Evolutionary conservation across 176 grass and related monocot species (phyloP).

Genomic region (Puya raimondii): DNA sequence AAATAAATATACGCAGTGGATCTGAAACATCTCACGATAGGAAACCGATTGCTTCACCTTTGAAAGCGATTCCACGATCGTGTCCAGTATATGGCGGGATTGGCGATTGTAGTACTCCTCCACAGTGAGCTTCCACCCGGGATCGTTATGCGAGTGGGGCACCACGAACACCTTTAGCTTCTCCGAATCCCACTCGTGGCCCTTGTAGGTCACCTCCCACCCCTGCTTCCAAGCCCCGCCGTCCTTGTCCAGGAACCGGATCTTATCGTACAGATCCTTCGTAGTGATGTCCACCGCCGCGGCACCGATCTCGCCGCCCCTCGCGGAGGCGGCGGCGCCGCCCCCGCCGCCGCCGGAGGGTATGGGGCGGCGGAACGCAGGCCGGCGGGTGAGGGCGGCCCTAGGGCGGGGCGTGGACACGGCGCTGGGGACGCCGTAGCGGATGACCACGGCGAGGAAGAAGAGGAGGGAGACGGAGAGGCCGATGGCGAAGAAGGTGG

Average conservation of each 20-base stretch:
- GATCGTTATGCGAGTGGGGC: constrained; percentile 96
- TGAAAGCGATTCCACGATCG: constrained; percentile 76
- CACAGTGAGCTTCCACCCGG: constrained; percentile 81
- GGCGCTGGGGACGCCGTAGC: constrained; percentile 58
- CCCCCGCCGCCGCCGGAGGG: constrained; percentile 23
- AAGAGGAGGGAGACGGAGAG: constrained; percentile 33
- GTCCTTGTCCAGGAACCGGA: constrained; percentile 70
- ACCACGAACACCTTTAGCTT: constrained; percentile 97
- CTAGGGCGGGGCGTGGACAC: constrained; percentile 27
- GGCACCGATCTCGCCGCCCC: constrained; percentile 22
- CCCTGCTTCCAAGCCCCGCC: constrained; percentile 97
- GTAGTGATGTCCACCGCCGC: constrained; percentile 75
- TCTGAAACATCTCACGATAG: neutral
- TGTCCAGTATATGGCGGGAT: constrained; percentile 85
- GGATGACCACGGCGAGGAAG: constrained; percentile 52
- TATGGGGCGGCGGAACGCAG: constrained; percentile 48
- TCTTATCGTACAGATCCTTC: constrained; percentile 86
- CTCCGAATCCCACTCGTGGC: constrained; percentile 75
- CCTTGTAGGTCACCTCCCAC: constrained; percentile 66
- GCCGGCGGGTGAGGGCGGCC: constrained; percentile 40
- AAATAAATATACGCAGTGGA: neutral
- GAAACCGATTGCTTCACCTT: constrained; percentile 37
- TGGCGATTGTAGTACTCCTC: constrained; percentile 91
- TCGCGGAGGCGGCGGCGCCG: constrained; percentile 3
- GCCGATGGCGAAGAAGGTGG: constrained; percentile 52